Evolutionary conservation across 495 filamentous ascomycete genomes (phyloP), one percentile per base, ranked within the genome.

Genomic region (Lasiosphaeriaceae sp.): DNA sequence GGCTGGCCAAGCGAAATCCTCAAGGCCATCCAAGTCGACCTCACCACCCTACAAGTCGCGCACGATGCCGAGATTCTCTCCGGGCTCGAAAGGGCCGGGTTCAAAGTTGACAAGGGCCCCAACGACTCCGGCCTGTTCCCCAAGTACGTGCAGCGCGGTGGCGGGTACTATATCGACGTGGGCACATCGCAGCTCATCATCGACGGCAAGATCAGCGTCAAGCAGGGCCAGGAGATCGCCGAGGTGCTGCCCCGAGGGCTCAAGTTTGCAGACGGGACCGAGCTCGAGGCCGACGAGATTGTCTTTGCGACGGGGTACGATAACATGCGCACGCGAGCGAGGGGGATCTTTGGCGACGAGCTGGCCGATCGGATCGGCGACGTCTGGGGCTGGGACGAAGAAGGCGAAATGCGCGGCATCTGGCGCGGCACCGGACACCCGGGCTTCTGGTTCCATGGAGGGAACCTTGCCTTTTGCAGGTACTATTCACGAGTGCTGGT

Each of bases 81-180:
- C 2, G 90, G 87, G 0, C 74, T 95, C 8, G 69, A 74, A 26
- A 79, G 75, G 39, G 87, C 81, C 0, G 89, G 90, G 0, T 92
- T 92, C 70, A 80, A 79, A 50, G 73, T 87, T 0, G 89, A 94
- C 65, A 68, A 62, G 1, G 90, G 90, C 0, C 80, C 85, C 0
- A 80, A 86, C 63, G 81, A 81, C 3, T 64, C 77, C 5, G 90
- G 90, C 3, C 70, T 95, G 5, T 76, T 84, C 51, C 70, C 81
- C n/a, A 92, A 93, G 69, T 94, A 93, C 59, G 68, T 89, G 26
- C 84, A 88, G 69, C 80, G 83, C 11, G 87, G 88, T 1, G 89
- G 89, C 0, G 88, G 88, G 0, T 92, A 93, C 67, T 91, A 92
- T 61, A 86, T 93, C 64, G 90, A 94, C 60, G 88, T 93, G 5